Evolutionary conservation across 2,329 filamentous ascomycete genomes (phyloP).

Genomic region (Microsporum audouinii): DNA sequence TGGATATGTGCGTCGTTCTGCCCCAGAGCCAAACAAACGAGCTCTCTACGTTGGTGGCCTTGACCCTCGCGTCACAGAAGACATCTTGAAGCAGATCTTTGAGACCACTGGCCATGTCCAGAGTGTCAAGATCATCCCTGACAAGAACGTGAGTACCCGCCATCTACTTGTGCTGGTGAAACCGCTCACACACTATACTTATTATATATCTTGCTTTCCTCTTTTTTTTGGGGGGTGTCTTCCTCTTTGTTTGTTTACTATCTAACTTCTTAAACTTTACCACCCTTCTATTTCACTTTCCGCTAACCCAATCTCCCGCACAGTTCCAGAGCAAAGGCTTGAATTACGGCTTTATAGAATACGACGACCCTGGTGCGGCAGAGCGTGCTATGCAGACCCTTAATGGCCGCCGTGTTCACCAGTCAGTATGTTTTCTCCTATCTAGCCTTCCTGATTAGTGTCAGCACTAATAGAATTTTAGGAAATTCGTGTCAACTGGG

Average conservation of each 20-base stretch:
- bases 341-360: slow-evolving; percentile 98
- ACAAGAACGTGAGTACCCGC: slow-evolving; percentile 77
- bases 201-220: background rate
- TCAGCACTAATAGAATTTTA: slow-evolving; percentile 29
- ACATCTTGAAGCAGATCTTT: slow-evolving; percentile 93
- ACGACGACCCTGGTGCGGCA: slow-evolving; percentile 91
- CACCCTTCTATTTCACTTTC: background rate
- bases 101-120: slow-evolving; percentile 97
- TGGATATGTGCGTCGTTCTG: slow-evolving; percentile 74
- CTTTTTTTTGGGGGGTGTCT: slow-evolving; percentile 8
- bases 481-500: slow-evolving; percentile 99
- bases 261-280: background rate
- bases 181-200: background rate
- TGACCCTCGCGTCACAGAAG: slow-evolving; percentile 89
- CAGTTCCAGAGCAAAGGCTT: slow-evolving; percentile 71
- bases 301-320: background rate
- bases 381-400: slow-evolving; percentile 95
- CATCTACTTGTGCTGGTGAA: background rate
- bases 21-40: slow-evolving; percentile 96
- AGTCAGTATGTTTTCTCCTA: slow-evolving; percentile 57
- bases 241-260: slow-evolving; percentile 5
- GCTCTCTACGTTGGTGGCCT: slow-evolving; percentile 91
- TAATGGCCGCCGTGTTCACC: slow-evolving; percentile 89
- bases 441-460: background rate
- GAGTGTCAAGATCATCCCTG: slow-evolving; percentile 98